Evolutionary conservation across 2,329 filamentous ascomycete genomes (phyloP), one percentile per base, ranked within the genome.

Genomic region (Penicillium sp.): DNA sequence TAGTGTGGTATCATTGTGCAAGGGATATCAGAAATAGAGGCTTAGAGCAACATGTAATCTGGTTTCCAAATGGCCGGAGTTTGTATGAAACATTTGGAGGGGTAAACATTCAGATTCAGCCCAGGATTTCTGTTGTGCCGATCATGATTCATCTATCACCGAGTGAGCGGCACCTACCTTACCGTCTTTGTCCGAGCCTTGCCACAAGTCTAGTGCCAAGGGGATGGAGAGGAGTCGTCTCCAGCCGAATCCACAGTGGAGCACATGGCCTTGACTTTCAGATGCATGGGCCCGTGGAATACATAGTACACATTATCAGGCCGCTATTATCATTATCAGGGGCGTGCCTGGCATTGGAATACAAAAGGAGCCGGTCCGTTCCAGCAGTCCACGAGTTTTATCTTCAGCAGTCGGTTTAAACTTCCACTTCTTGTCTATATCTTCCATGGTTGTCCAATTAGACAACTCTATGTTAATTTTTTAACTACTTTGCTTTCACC

Each of bases 191-290:
- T 56, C 42, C 24, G 29, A 44, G 55, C 46, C 28, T 54, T 47
- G 47, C 49, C 50, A 47, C 43, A 37, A 37, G 28, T 31, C 40
- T 27, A 43, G 18, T 36, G 40, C 50, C 50, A 56, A 58, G 50
- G 50, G 47, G 50, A 52, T 31, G 31, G 39, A 20, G 26, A 27
- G 47, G 38, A 20, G 32, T 41, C 26, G 26, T 41, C 44, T 43
- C 47, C 49, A 51, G 43, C 46, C 35, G 20, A 55, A 47, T 11
- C 56, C 56, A 59, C 56, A 52, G 56, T 58, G 56, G 56, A 56
- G 49, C 44, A 52, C 39, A 52, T 53, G 51, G 52, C 36, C 52
- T 47, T 47, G 42, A 46, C 43, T 45, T 40, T 51, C 34, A 50
- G 26, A 50, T 42, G 44, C 42, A 50, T 51, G 46, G 47, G 22